A percentile compares a stretch with the other conserved stretches of the same genome.
Evolutionary conservation across 2,329 filamentous ascomycete species (phyloP).

Genomic region (Paraconiothyrium sp.): DNA sequence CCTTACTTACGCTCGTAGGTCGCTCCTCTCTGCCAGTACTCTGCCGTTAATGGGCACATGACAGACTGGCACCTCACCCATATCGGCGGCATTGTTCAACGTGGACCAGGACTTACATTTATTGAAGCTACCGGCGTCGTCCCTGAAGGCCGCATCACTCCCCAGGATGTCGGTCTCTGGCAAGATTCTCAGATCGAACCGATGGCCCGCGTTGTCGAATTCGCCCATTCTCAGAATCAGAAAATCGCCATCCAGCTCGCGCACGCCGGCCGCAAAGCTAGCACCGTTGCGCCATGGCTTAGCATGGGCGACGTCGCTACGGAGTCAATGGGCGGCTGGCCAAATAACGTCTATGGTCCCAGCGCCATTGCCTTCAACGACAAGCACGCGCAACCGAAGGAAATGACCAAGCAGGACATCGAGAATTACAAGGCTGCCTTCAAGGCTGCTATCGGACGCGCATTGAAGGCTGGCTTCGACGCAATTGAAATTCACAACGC

Average conservation of each 20-base stretch:
- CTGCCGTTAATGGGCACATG: conserved; percentile 73
- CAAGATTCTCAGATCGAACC: conserved; percentile 81
- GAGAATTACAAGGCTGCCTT: conserved; percentile 70
- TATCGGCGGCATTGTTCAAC: conserved; percentile 78
- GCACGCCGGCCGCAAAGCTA: conserved; percentile 76
- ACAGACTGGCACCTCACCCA: conserved; percentile 86
- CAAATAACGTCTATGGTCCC: conserved; percentile 65
- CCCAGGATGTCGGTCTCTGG: conserved; percentile 83
- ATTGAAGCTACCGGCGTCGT: conserved; percentile 82
- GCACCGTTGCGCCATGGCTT: conserved; percentile 71
- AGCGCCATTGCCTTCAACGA: conserved; percentile 70
- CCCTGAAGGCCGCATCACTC: conserved; percentile 82
- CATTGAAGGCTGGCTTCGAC: conserved; percentile 72
- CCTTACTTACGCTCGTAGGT: conserved; percentile 48
- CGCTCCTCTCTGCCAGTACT: conserved; percentile 74
- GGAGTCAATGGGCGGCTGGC: conserved; percentile 63
- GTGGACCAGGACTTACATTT: conserved; percentile 77
- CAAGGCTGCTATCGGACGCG: conserved; percentile 66
- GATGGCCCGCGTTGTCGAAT: conserved; percentile 76
- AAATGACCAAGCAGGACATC: conserved; percentile 75
- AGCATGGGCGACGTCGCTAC: conserved; percentile 63
- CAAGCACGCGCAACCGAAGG: conserved; percentile 69
- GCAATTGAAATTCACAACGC: conserved; percentile 83
- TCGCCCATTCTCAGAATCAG: conserved; percentile 80
- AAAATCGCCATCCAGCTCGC: conserved; percentile 82